Base-by-base conservation (phyloP, 257 asterid genomes). In the Fraxinus pennsylvanica region DNA sequence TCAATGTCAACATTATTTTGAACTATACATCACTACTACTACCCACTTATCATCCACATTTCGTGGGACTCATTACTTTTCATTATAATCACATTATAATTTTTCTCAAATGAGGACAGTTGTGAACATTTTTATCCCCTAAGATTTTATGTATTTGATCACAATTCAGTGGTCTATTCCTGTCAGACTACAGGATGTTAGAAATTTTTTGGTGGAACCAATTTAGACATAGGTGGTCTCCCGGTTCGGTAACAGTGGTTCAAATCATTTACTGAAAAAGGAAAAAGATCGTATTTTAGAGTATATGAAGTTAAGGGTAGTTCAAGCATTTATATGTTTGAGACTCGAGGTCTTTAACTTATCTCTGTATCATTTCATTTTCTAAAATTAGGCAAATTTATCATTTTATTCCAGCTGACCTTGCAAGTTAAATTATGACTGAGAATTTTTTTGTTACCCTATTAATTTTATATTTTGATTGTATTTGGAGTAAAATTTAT, bases 111-210 rank as follows among this genome's bases (percentile, higher is more conserved):
- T 3, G 15, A 10, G 50, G 15, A 43, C 50, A 12, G 22, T 17
- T 52, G 61, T 17, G n/a, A 52, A 54, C 65, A 14, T 29, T 29
- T 36, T 73, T 45, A 8, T 66, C 65, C 13, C 66, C 36, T 15
- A 6, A 76, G 72, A 71, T 69, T 50, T 78, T 59, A 50, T 33
- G 65, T 22, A 32, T 67, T 32, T 72, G 43, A 59, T 66, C 70
- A 75, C 59, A 73, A 52, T 52, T 76, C 29, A 25, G 43, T 76
- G 45, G 77, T 67, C 80, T 52, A 38, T 75, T 59, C 76, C 69
- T 43, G 66, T 35, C 36, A 70, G 67, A 78, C 35, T 73, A 6
- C 5, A 41, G 68, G 75, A 63, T 57, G 14, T 47, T 12, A 35
- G 22, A 72, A 19, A 57, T 14, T 15, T 61, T 67, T 50, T n/a